A percentile compares a stretch with the other conserved stretches of the same genome.
Conservation (phyloP, 257 asterid genomes). For the Solanum megistacrolobum region DNA sequence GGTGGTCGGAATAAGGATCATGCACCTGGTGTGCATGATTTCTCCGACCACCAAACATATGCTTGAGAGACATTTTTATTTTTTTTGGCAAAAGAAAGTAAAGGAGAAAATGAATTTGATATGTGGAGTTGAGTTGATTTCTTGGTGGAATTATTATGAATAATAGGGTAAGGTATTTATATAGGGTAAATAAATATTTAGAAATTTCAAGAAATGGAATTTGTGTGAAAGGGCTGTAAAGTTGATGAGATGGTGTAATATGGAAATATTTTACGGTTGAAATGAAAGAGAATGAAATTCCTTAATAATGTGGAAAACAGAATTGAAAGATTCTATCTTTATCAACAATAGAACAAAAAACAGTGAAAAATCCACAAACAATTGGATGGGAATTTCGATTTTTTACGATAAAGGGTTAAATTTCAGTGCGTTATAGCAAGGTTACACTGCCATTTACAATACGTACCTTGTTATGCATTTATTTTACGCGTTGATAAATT, state of each 20-base stretch:
- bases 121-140: neutral
- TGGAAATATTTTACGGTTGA: neutral
- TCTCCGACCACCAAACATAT: constrained; percentile 7
- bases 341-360: neutral
- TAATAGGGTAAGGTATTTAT: neutral
- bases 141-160: neutral
- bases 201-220: neutral
- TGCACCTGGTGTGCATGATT: neutral
- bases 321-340: neutral
- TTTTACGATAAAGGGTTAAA: too few species aligned
- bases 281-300: neutral
- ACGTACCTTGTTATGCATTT: neutral
- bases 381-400: neutral
- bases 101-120: neutral
- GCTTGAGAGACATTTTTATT: constrained; percentile 4
- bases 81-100: neutral
- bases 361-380: neutral
- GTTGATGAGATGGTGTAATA: neutral
- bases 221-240: neutral
- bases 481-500: too few species aligned
- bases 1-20: neutral
- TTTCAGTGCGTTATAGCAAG: neutral
- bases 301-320: neutral
- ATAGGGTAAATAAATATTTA: neutral
- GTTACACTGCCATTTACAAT: neutral